Base-by-base conservation (phyloP, 2,329 filamentous ascomycete genomes). In the Plenodomus tracheiphilus region DNA sequence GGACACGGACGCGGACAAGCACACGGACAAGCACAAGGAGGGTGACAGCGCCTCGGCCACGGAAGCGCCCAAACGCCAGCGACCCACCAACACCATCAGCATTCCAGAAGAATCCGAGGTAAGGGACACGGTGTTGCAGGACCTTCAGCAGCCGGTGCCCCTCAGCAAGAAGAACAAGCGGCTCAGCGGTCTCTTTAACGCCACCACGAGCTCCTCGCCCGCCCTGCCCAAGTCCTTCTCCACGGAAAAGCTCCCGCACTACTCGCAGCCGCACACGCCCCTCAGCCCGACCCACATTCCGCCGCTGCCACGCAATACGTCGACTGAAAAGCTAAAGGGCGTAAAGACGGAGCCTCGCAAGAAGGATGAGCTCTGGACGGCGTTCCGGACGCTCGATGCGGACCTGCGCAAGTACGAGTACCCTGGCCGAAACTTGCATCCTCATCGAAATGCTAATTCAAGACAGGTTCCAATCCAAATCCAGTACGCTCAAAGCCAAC, bases 401-500 rank as follows among this genome's bases (percentile, higher is more conserved):
- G 86, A 89, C 65, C 85, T 81, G 61, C 80, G 85, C 61, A 88
- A 87, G 79, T 84, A 73, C 52, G 77, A 66, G 43, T 43, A 19
- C 15, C 16, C 6, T 32, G 28, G 9, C 16, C 32, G 32, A 13
- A 15, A 1, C 7, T 8, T 2, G 34, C 18, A 19, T 25, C 21
- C 9, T 21, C 18, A 22, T 19, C 28, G 9, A 37, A 18, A 15
- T 17, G 20, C 47, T 59, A 56, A 61, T 49, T 41, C 16, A 19
- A 25, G 2, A 28, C 54, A 83, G 80, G 54, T 95, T 96, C 61
- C 81, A 86, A 54, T 79, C 83, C 49, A 95, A 91, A 71, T 84
- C 86, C 28, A 88, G 80, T 60, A 78, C 86, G 1, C 77, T 91
- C 58, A 91, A 91, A 66, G 88, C 90, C 55, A 86, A 85, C 55